Conservation (phyloP, 345 rosid genomes). For the Rhodamnia rubescens region DNA sequence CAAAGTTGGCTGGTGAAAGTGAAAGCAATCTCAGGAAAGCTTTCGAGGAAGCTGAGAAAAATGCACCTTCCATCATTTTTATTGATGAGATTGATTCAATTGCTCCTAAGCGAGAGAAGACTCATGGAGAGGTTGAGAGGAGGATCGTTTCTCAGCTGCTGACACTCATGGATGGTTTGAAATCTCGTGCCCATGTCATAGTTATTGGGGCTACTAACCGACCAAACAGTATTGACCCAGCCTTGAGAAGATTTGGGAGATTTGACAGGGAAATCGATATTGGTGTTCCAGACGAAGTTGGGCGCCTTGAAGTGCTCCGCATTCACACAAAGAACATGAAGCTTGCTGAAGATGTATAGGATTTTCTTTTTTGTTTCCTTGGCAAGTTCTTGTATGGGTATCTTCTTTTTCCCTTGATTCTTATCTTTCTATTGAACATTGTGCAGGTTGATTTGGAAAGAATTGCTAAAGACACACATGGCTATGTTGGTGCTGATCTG, state of each 20-base stretch:
- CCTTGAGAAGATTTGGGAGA: conserved; percentile 90
- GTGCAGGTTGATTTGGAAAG: conserved; percentile 83
- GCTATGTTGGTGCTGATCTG: conserved; percentile 97
- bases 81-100: conserved; percentile 93
- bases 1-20: conserved; percentile 96
- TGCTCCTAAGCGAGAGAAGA: conserved; percentile 96
- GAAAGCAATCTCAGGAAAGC: conserved; percentile 97
- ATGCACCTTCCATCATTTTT: conserved; percentile 92
- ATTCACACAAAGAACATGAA: conserved; percentile 98
- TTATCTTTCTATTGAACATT: neutral
- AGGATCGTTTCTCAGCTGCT: conserved; percentile 93
- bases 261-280: conserved; percentile 93
- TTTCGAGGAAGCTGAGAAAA: conserved; percentile 95
- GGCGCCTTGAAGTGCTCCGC: conserved; percentile 98
- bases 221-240: conserved; percentile 92
- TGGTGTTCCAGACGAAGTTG: conserved; percentile 95
- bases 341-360: conserved; percentile 75
- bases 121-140: conserved; percentile 95
- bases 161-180: conserved; percentile 93
- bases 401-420: neutral
- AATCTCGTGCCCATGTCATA: conserved; percentile 85
- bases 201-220: conserved; percentile 99
- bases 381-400: neutral
- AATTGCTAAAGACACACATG: conserved; percentile 85
- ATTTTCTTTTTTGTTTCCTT: neutral